Percentiles rank a stretch among this genome's conserved stretches.
Conservation (phyloP, 176 grass and related monocot species). For the Lolium perenne region DNA sequence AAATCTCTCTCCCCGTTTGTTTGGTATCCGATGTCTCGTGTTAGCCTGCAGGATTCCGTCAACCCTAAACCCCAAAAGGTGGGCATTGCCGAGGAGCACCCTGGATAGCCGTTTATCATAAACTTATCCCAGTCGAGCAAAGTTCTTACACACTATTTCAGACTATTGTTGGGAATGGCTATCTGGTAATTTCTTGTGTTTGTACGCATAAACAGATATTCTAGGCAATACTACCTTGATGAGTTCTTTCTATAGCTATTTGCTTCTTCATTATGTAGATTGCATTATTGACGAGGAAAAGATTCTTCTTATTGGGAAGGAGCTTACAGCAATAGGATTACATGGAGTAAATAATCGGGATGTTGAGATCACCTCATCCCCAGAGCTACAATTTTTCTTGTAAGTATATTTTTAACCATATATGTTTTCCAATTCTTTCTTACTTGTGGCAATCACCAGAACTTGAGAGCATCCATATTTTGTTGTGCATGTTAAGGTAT, state of each 20-base stretch:
- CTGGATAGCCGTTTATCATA: conserved; percentile 74
- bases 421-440: not conserved
- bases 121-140: conserved; percentile 76
- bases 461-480: conserved; percentile 21
- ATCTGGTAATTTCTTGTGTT: conserved; percentile 68
- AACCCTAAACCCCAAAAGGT: too few relatives aligned
- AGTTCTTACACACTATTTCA: conserved; percentile 88
- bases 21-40: too few relatives aligned
- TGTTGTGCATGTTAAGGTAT: conserved; percentile 27
- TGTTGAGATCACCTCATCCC: conserved; percentile 60
- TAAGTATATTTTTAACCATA: conserved; percentile 54
- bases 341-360: conserved; percentile 48
- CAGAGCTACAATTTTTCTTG: conserved; percentile 92
- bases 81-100: too few relatives aligned
- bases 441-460: not conserved
- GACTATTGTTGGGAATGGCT: conserved; percentile 79
- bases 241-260: conserved; percentile 26
- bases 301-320: conserved; percentile 89
- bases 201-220: conserved; percentile 3
- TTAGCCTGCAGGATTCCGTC: too few relatives aligned
- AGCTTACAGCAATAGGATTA: conserved; percentile 86
- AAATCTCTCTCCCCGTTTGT: too few relatives aligned
- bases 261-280: conserved; percentile 54
- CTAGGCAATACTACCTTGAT: not conserved
- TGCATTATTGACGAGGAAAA: conserved; percentile 95